Percentiles rank a stretch among this genome's conserved stretches.
Evolutionary conservation across 148 eudicot species (phyloP).

Genomic region (Mesembryanthemum crystallinum): DNA sequence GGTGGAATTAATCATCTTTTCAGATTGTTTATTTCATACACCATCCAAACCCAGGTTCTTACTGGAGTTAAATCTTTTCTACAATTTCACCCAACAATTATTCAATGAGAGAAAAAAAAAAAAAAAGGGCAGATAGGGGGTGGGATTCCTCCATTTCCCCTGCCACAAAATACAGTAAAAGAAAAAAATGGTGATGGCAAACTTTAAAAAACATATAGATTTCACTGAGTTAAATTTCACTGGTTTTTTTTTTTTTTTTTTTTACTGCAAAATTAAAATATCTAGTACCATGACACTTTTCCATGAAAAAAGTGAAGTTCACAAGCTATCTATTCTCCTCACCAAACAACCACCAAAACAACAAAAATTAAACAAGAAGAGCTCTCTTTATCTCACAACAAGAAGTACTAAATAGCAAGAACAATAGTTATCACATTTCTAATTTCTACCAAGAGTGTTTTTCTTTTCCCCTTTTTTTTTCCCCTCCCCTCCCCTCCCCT

Average conservation of each 20-base stretch:
- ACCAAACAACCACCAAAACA: neutral
- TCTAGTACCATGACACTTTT: neutral
- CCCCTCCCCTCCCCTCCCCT: neutral
- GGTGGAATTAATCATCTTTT: conserved; percentile 5
- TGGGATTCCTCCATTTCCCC: neutral
- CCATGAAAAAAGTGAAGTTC: neutral
- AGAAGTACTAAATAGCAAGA: conserved; percentile 3
- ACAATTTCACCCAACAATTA: neutral
- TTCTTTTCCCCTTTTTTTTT: neutral
- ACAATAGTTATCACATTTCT: neutral
- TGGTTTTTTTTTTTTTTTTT: too few relatives aligned
- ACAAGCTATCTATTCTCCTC: conserved; percentile 12
- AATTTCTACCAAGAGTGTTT: conserved; percentile 12
- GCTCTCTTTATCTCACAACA: neutral
- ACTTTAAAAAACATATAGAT: too few relatives aligned
- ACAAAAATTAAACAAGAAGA: neutral
- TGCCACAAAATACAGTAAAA: neutral
- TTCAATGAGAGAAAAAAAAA: neutral
- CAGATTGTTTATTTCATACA: conserved; percentile 14
- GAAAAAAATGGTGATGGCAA: neutral
- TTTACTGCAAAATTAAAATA: neutral
- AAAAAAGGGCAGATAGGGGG: neutral
- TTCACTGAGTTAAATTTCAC: neutral
- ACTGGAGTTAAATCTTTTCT: conserved; percentile 1
- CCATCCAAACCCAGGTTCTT: neutral